Conservation (phyloP, 2,329 filamentous ascomycete species). For the Xylariaceae sp. region DNA sequence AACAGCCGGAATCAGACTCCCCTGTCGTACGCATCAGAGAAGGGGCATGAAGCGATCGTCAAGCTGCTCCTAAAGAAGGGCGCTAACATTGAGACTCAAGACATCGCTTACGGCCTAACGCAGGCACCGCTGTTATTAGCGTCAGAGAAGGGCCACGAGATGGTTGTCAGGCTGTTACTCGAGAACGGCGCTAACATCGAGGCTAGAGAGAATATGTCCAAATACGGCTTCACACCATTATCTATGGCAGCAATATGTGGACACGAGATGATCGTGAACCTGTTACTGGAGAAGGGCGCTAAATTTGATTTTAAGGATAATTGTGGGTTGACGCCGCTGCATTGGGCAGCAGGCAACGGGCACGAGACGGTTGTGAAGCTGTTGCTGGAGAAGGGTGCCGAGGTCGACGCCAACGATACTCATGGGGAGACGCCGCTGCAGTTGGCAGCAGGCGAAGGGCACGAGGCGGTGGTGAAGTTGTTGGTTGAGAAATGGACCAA, state of each 20-base stretch:
- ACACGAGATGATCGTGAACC: not conserved
- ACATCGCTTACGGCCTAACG: too few relatives aligned
- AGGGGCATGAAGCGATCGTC: too few relatives aligned
- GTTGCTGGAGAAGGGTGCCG: not conserved
- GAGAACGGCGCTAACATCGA: not conserved
- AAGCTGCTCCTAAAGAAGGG: too few relatives aligned
- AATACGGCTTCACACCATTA: too few relatives aligned
- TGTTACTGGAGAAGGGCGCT: not conserved
- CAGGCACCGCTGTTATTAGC: conserved; percentile 10
- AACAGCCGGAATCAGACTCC: too few relatives aligned
- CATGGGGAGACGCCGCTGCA: not conserved
- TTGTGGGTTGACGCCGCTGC: not conserved
- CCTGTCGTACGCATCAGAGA: too few relatives aligned
- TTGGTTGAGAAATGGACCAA: not conserved
- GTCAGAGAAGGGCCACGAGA: not conserved
- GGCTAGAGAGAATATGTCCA: too few relatives aligned
- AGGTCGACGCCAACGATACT: not conserved
- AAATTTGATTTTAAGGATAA: not conserved
- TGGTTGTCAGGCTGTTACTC: not conserved
- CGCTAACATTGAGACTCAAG: too few relatives aligned
- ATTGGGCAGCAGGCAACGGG: too few relatives aligned
- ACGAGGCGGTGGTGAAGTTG: not conserved
- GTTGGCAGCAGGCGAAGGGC: not conserved
- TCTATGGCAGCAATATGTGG: too few relatives aligned
- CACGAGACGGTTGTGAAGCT: not conserved